Evolutionary conservation across 192 early-diverging fungal genomes (phyloP).

Genomic region (Oehlia diaphana): DNA sequence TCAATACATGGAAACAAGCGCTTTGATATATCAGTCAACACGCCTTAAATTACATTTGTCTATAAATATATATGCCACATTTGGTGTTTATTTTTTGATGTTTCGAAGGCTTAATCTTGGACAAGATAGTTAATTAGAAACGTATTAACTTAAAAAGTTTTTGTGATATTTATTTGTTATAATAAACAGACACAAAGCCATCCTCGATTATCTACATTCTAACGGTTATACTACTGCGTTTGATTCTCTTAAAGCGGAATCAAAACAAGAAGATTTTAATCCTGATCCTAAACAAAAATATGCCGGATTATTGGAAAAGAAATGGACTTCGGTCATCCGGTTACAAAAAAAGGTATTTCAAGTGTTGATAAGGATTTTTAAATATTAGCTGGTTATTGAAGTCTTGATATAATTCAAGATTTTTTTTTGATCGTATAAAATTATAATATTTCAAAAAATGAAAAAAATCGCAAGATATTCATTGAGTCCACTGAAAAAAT

Average conservation of each 20-base stretch:
- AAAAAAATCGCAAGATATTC: not conserved
- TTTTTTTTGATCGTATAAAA: not conserved
- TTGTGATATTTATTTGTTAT: not conserved
- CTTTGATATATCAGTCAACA: not conserved
- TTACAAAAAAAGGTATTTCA: constrained; percentile 81
- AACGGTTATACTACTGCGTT: constrained; percentile 71
- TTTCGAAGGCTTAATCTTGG: constrained; percentile 1
- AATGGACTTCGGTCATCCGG: constrained; percentile 95
- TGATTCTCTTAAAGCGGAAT: constrained; percentile 68
- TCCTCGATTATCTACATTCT: constrained; percentile 86
- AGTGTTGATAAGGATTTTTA: not conserved
- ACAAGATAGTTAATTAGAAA: not conserved
- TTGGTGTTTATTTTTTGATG: not conserved
- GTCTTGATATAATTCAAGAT: no score
- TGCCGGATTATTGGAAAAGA: constrained; percentile 81
- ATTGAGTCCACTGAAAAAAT: not conserved
- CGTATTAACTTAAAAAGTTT: not conserved
- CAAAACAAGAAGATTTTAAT: constrained; percentile 68
- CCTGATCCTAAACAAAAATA: constrained; percentile 77
- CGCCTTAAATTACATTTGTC: no score
- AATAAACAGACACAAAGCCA: constrained; percentile 63
- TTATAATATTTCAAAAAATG: not conserved
- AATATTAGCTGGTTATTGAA: not conserved
- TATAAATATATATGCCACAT: not conserved
- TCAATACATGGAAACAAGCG: not conserved